phyloP scores from a whole-genome alignment of 2,329 filamentous ascomycete species.

The Akanthomyces uredinophilus region DNA sequence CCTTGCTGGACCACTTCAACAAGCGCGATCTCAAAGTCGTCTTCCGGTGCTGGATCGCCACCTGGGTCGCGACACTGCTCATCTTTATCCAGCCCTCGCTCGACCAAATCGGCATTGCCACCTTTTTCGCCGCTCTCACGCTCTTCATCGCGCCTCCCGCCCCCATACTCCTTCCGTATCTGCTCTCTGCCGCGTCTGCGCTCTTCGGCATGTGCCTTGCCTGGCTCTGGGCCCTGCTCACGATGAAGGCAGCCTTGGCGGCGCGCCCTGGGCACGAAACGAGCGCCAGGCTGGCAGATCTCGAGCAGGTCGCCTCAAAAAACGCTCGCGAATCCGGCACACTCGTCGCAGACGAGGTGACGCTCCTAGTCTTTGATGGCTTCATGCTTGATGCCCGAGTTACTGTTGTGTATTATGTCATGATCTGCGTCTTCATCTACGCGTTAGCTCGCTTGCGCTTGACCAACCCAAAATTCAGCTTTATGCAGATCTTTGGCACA shows the following conservation, averaged over 20 bases:
- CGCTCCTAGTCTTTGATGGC: slow-evolving; percentile 36
- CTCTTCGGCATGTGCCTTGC: slow-evolving; percentile 41
- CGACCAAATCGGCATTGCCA: slow-evolving; percentile 35
- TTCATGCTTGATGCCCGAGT: slow-evolving; percentile 44
- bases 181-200: slow-evolving; percentile 37
- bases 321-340: slow-evolving; percentile 25
- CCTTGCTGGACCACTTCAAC: slow-evolving; percentile 42
- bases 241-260: slow-evolving; percentile 43
- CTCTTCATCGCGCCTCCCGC: slow-evolving; percentile 41
- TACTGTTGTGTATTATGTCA: slow-evolving; percentile 30
- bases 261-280: slow-evolving; percentile 35
- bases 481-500: slow-evolving; percentile 41
- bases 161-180: slow-evolving; percentile 40
- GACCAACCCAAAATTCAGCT: slow-evolving; percentile 39
- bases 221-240: slow-evolving; percentile 45
- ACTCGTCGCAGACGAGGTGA: slow-evolving; percentile 23
- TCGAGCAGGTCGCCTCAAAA: slow-evolving; percentile 32
- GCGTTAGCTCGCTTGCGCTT: slow-evolving; percentile 37
- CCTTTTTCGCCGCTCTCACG: slow-evolving; percentile 39
- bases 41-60: slow-evolving; percentile 41
- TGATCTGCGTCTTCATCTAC: slow-evolving; percentile 42
- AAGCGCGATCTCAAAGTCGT: slow-evolving; percentile 40
- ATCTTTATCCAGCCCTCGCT: slow-evolving; percentile 41
- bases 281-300: slow-evolving; percentile 25
- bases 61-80: slow-evolving; percentile 40